Base-by-base conservation (phyloP, 2,329 filamentous ascomycete species). In the Nothophoma quercina region DNA sequence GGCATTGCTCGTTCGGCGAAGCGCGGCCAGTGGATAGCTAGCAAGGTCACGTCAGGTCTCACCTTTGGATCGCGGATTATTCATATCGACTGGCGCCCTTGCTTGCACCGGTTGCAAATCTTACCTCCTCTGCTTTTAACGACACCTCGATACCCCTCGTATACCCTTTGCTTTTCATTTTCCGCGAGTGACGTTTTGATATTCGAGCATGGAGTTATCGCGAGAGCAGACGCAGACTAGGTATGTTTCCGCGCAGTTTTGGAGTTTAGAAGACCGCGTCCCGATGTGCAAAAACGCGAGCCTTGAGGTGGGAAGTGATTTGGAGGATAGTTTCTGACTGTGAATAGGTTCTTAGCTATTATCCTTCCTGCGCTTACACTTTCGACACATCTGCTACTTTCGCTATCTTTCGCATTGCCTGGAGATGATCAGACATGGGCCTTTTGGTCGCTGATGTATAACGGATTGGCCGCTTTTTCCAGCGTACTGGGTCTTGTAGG, bases 401-500 rank as follows among this genome's bases (percentile, higher is more conserved):
- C 58, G 7, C 56, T 70, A 16, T 60, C 60, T 39, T 62, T 59
- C 25, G 52, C 62, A 4, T 54, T 69, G 19, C 57, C 63, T 1
- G 53, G 63, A 29, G 51, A 59, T 22, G 52, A 62, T 68, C 38
- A 72, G 67, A 36, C 69, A 67, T 69, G 32, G 54, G 57, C 48
- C 60, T 71, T 52, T 8, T 67, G 59, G 48, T 74, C 75, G 23
- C 59, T 71, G 5, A 55, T 67, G 33, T 80, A 79, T 60, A 67
- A 77, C 18, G 65, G 74, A 53, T 65, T 77, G 26, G 74, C 76
- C 15, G 71, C 71, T 49, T 55, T 73, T 7, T 62, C 76, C 34
- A 77, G 75, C 55, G 56, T 75, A 8, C 62, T 78, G 36, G 78
- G 78, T 5, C 52, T 79, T 21, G 45, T 78, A n/a, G 77, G 77